Conservation (phyloP, 2,329 filamentous ascomycete species). For the Xylariales sp. region DNA sequence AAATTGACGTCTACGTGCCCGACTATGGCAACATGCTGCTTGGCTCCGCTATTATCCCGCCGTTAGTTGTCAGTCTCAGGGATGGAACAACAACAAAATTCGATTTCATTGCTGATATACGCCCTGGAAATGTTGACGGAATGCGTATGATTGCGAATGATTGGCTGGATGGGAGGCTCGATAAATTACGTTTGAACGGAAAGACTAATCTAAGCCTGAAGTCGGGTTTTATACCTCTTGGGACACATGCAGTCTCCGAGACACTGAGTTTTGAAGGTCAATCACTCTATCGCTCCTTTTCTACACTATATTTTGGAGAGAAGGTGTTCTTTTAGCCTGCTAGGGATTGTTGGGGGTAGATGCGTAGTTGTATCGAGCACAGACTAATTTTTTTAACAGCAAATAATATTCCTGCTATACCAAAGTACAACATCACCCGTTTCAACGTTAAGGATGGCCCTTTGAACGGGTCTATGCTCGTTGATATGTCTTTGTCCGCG, state of each 20-base stretch:
- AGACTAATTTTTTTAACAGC: constrained; percentile 62
- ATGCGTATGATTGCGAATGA: constrained; percentile 86
- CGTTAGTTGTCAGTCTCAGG: constrained; percentile 78
- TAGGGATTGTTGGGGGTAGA: constrained; percentile 34
- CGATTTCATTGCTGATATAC: constrained; percentile 81
- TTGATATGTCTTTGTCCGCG: constrained; percentile 78
- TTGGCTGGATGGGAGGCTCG: constrained; percentile 84
- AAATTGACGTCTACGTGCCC: constrained; percentile 82
- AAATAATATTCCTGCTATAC: constrained; percentile 79
- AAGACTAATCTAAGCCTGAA: constrained; percentile 79
- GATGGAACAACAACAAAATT: constrained; percentile 82
- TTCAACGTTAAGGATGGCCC: constrained; percentile 80
- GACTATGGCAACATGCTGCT: constrained; percentile 83
- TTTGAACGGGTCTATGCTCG: constrained; percentile 75
- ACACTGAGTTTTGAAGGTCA: constrained; percentile 85
- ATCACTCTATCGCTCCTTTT: constrained; percentile 74
- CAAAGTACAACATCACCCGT: constrained; percentile 83
- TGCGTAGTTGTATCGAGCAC: constrained; percentile 17
- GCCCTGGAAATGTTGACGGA: constrained; percentile 79
- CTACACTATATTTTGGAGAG: constrained; percentile 70
- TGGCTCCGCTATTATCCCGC: constrained; percentile 80
- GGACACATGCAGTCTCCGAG: constrained; percentile 79
- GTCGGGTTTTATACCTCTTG: constrained; percentile 82
- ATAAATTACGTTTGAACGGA: constrained; percentile 76
- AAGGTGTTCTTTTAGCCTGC: constrained; percentile 58